Percentiles rank a stretch among this genome's conserved stretches.
Evolutionary conservation across 768 basidiomycete species (phyloP).

Genomic region (Solioccasus polychromus): DNA sequence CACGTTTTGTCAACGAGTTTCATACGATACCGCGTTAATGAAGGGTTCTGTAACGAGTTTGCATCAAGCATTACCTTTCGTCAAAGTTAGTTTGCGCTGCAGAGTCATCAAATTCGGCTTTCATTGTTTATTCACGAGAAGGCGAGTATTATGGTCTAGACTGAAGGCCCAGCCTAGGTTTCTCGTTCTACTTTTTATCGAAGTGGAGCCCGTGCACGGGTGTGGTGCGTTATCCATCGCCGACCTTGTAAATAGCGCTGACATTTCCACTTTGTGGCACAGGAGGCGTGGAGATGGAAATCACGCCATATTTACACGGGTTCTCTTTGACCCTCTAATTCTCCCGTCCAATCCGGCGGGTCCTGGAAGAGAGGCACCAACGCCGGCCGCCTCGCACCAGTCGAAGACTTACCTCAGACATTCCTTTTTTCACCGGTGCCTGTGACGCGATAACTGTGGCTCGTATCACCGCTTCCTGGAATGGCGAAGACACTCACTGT

Average conservation of each 20-base stretch:
- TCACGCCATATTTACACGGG: too few relatives aligned
- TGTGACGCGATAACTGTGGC: slow-evolving; percentile 14
- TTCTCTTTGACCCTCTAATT: slow-evolving; percentile 2
- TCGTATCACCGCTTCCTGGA: slow-evolving; percentile 9
- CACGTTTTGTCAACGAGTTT: background rate
- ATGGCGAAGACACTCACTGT: slow-evolving; percentile 5
- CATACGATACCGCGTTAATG: background rate
- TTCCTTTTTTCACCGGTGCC: background rate
- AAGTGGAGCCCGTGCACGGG: background rate
- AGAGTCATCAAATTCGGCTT: background rate
- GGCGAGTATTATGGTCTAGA: background rate
- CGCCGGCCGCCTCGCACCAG: slow-evolving; percentile 6
- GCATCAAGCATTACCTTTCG: background rate
- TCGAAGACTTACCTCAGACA: slow-evolving; percentile 6
- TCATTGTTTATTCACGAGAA: slow-evolving; percentile 1
- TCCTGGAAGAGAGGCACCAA: background rate
- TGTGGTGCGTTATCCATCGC: too few relatives aligned
- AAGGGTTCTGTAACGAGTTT: background rate
- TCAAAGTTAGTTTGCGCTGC: background rate
- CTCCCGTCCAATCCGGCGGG: slow-evolving; percentile 5
- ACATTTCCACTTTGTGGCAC: too few relatives aligned
- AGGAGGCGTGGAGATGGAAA: too few relatives aligned
- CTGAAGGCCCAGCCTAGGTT: too few relatives aligned
- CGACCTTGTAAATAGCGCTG: too few relatives aligned
- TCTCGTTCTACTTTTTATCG: too few relatives aligned